phyloP scores from a whole-genome alignment of 805 yeast genomes.

The Lipomyces mesembrius region DNA sequence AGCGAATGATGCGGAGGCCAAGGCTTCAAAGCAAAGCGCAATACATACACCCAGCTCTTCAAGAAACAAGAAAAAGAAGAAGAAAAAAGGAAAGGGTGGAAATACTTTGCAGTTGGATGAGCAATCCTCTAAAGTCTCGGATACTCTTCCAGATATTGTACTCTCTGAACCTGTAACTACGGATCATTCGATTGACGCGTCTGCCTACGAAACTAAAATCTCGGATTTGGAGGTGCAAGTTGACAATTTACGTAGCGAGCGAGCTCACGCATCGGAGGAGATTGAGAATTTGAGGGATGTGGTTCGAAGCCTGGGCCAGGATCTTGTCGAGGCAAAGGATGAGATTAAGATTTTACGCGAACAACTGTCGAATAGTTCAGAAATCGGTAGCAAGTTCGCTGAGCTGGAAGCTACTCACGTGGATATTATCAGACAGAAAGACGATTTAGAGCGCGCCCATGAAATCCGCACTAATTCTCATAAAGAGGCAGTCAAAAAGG shows the following conservation, averaged over 20 bases:
- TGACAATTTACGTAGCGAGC: conserved; percentile 19
- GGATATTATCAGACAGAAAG: conserved; percentile 34
- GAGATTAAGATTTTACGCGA: conserved; percentile 22
- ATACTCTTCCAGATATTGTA: conserved; percentile 14
- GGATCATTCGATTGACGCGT: conserved; percentile 9
- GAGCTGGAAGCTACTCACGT: conserved; percentile 32
- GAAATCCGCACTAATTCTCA: conserved; percentile 28
- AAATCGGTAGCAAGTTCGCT: conserved; percentile 13
- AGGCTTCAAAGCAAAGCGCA: neutral
- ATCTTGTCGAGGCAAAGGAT: conserved; percentile 72
- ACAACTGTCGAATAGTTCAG: conserved; percentile 14
- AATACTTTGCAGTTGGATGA: conserved; percentile 16
- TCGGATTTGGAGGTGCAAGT: conserved; percentile 17
- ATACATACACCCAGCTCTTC: conserved; percentile 1
- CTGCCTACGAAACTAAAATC: conserved; percentile 37
- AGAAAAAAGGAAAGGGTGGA: conserved; percentile 39
- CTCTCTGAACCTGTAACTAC: conserved; percentile 18
- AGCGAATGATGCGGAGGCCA: conserved; percentile 18
- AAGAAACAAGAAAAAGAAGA: conserved; percentile 44
- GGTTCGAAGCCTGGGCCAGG: conserved; percentile 77
- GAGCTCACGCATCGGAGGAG: conserved; percentile 53
- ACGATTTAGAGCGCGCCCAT: conserved; percentile 25
- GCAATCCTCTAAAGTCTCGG: conserved; percentile 19
- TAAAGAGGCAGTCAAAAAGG: conserved; percentile 28
- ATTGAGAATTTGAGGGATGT: conserved; percentile 73